phyloP scores from a whole-genome alignment of 257 asterid species.

The Ilex asprella region DNA sequence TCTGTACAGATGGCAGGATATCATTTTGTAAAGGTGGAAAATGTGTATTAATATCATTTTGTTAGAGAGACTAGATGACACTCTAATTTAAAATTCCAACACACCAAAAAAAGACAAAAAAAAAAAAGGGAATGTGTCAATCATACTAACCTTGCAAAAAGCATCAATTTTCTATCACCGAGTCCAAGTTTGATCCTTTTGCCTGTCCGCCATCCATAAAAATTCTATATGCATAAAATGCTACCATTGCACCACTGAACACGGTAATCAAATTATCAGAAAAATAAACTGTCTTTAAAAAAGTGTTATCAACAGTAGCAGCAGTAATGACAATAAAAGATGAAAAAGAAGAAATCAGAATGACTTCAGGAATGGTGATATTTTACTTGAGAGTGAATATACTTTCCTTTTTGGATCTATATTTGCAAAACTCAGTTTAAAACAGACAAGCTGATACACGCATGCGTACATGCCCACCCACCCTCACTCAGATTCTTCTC shows the following conservation, averaged over 20 bases:
- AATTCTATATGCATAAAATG: conserved; percentile 75
- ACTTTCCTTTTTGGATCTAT: no score
- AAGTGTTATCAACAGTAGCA: neutral
- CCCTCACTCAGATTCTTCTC: no score
- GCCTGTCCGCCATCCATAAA: conserved; percentile 47
- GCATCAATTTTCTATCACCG: conserved; percentile 33
- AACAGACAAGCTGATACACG: no score
- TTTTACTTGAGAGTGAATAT: neutral
- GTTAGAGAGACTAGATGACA: no score
- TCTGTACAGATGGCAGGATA: neutral
- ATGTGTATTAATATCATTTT: no score
- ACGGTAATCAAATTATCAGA: conserved; percentile 14
- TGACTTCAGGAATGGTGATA: neutral
- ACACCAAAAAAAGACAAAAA: neutral
- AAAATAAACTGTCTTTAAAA: no score
- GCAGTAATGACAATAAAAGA: no score
- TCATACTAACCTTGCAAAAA: conserved; percentile 9
- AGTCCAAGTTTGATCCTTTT: conserved; percentile 32
- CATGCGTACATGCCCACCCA: no score
- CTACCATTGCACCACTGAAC: conserved; percentile 76
- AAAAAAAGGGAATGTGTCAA: neutral
- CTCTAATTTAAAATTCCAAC: no score
- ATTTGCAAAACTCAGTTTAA: no score
- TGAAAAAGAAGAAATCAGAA: neutral
- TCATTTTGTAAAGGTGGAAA: neutral